phyloP scores from a whole-genome alignment of 306 rosid species.

The Clitoria ternatea region DNA sequence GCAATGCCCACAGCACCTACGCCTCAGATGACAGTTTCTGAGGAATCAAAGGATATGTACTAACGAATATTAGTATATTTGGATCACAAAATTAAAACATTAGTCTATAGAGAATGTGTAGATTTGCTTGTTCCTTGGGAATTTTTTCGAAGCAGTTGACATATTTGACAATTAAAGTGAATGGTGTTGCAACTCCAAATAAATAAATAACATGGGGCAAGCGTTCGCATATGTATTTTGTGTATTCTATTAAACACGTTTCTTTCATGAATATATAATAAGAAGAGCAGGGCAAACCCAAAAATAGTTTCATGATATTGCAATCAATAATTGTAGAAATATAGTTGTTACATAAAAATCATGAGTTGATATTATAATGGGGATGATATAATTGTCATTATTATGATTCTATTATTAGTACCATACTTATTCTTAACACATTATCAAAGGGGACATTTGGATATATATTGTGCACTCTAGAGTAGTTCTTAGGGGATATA shows the following conservation, averaged over 20 bases:
- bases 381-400: not conserved
- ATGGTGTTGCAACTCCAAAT: not conserved
- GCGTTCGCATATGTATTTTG: not conserved
- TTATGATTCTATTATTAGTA: not conserved
- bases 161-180: too few species aligned
- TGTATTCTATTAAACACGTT: not conserved
- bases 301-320: not conserved
- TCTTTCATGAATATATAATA: not conserved
- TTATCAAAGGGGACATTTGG: not conserved
- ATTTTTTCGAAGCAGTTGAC: too few species aligned
- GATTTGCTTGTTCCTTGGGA: too few species aligned
- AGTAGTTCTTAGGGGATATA: constrained; percentile 42
- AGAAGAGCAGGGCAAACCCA: not conserved
- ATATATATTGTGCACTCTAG: not conserved
- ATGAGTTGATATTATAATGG: not conserved
- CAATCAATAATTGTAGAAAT: constrained; percentile 21
- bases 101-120: too few species aligned
- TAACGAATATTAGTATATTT: not conserved
- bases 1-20: not conserved
- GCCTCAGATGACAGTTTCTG: constrained; percentile 21
- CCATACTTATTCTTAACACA: constrained; percentile 24
- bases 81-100: not conserved
- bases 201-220: not conserved
- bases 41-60: constrained; percentile 11
- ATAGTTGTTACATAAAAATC: constrained; percentile 23